Base-by-base conservation (phyloP, 2,329 filamentous ascomycete species). In the Periconia digitata region DNA sequence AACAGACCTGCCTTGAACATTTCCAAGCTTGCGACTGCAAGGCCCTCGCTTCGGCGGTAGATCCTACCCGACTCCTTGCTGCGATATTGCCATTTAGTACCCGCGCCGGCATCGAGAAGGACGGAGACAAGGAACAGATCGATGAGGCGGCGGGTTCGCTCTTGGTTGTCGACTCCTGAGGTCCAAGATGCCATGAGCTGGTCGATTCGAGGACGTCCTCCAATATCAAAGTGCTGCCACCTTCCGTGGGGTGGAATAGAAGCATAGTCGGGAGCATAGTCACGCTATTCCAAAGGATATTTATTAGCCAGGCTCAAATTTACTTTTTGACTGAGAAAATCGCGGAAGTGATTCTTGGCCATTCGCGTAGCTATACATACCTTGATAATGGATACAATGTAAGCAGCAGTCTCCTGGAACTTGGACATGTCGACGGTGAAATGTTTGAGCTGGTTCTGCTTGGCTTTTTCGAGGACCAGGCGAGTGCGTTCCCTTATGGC, bases 1-100 rank as follows among this genome's bases (percentile, higher is more conserved):
- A 97, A 97, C 27, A 90, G 67, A 27, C 94, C 94, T 13, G 83
- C 79, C 74, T 96, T 96, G 81, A 96, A 96, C 92, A 96, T 96
- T 60, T 96, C 92, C 60, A 87, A 66, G 67, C 82, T 85, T 37
- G 85, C 85, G 8, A 87, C 85, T 8, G 92, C 92, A 46, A 96
- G 79, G 8, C 92, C 92, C 71, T 96, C 94, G 52, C 91, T 96
- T 43, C 94, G 85, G 44, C 84, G 80, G 72, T 92, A 97, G 35
- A 87, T 72, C 53, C 85, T 87, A 47, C 89, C 90, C 55, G 91
- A 95, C 66, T 95, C 91, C 54, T 86, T 86, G 67, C 90, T 95
- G 76, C 89, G 94, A 76, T 96, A 99, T 59, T 85, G 86, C 94
- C 94, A 99, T 57, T 84, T 81, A 2, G 85, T 92, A 35, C 94